Percentiles rank a stretch among this genome's conserved stretches.
phyloP scores from a whole-genome alignment of 352 stramenopile species.

The Phytopythium mirpurense region DNA sequence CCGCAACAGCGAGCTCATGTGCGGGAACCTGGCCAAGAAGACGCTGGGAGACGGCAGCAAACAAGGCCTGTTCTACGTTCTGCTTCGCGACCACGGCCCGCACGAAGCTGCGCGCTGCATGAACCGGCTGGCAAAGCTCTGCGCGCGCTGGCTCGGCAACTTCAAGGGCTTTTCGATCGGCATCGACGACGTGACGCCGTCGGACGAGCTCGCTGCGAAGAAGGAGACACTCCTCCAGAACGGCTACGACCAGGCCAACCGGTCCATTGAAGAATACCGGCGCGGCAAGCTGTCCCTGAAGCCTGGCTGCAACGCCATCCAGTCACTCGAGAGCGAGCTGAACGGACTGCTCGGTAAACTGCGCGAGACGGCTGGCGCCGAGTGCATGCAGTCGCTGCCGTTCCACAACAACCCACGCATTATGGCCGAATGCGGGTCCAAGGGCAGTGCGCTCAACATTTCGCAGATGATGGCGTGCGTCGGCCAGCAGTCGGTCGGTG shows the following conservation, averaged over 20 bases:
- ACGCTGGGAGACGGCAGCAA: constrained; percentile 98
- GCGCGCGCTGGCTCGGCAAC: constrained; percentile 95
- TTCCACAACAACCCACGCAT: constrained; percentile 97
- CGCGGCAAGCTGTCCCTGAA: constrained; percentile 93
- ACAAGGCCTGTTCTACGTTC: constrained; percentile 96
- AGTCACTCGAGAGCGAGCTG: constrained; percentile 98
- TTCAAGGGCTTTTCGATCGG: constrained; percentile 97
- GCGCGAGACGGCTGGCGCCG: constrained; percentile 95
- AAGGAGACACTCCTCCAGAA: constrained; percentile 93
- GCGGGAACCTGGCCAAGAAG: constrained; percentile 98
- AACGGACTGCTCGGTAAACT: constrained; percentile 98
- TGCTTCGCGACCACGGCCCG: constrained; percentile 94
- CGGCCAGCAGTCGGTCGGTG: constrained; percentile 97
- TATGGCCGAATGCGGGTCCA: constrained; percentile 99
- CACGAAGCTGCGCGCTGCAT: constrained; percentile 94
- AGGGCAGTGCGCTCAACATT: constrained; percentile 99
- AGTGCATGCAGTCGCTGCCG: constrained; percentile 97
- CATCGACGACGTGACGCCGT: constrained; percentile 99
- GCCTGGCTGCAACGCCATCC: constrained; percentile 94
- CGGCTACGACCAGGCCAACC: constrained; percentile 84
- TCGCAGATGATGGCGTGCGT: constrained; percentile 99
- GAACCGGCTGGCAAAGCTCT: constrained; percentile 98
- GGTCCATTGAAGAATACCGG: constrained; percentile 93
- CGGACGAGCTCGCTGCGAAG: constrained; percentile 88
- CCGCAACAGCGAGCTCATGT: constrained; percentile 97